A percentile compares a stretch with the other conserved stretches of the same genome.
Evolutionary conservation across 1,284 basidiomycete species (phyloP).

Genomic region (Anthracocystis panici-leucophaei): DNA sequence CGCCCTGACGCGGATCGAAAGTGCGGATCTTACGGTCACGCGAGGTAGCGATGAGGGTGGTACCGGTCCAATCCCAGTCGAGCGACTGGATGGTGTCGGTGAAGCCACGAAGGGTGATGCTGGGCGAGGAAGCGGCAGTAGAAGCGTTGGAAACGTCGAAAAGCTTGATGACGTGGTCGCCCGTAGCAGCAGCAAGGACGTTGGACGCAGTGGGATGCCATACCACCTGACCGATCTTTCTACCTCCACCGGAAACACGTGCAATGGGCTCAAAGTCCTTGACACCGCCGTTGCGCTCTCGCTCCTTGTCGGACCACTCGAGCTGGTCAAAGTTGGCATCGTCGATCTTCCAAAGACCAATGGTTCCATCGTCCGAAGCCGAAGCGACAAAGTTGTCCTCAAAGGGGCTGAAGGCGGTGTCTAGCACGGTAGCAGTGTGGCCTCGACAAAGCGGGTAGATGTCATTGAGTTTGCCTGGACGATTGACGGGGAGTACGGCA

Average conservation of each 20-base stretch:
- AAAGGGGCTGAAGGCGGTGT: constrained; percentile 96
- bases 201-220: constrained; percentile 93
- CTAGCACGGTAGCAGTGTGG: constrained; percentile 84
- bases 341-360: constrained; percentile 88
- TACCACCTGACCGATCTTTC: constrained; percentile 92
- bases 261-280: constrained; percentile 82
- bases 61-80: constrained; percentile 85
- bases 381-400: constrained; percentile 90
- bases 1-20: constrained; percentile 86
- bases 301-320: constrained; percentile 63
- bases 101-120: constrained; percentile 79
- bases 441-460: constrained; percentile 90
- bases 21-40: constrained; percentile 91
- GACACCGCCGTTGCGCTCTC: constrained; percentile 71
- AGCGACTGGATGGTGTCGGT: constrained; percentile 88
- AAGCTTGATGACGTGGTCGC: constrained; percentile 88
- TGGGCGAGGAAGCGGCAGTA: constrained; percentile 66
- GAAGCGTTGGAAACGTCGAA: constrained; percentile 78
- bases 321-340: constrained; percentile 75
- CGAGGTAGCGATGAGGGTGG: constrained; percentile 77
- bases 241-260: constrained; percentile 71
- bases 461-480: constrained; percentile 81
- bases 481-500: constrained; percentile 81
- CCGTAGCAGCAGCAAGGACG: constrained; percentile 86
- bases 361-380: constrained; percentile 91